These are phyloP conservation scores for Yamadazyma paraphyllophila DNA, from an alignment of 805 yeast genomes.

Conservation along the genomic window DNA sequence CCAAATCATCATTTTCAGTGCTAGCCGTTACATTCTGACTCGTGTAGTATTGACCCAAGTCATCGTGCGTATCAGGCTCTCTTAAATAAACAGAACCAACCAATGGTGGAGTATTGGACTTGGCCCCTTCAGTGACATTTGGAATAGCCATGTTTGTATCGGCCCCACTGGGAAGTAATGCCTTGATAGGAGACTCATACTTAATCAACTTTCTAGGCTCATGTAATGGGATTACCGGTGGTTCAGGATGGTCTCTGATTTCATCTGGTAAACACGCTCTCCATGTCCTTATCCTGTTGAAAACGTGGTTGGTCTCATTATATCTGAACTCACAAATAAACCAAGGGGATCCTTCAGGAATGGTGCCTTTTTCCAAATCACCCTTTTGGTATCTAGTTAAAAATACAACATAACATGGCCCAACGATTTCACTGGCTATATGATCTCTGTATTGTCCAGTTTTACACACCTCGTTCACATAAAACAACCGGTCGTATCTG, in stretches of 20 bases:
- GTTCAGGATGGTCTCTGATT: slow-evolving; percentile 79
- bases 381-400: slow-evolving; percentile 94
- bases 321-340: slow-evolving; percentile 94
- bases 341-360: slow-evolving; percentile 75
- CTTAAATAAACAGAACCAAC: slow-evolving; percentile 87
- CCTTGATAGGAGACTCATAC: slow-evolving; percentile 81
- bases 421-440: slow-evolving; percentile 79
- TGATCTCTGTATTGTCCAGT: slow-evolving; percentile 97
- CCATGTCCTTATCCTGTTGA: slow-evolving; percentile 97
- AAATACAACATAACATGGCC: slow-evolving; percentile 92
- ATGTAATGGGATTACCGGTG: slow-evolving; percentile 64
- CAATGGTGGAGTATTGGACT: slow-evolving; percentile 85
- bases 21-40: slow-evolving; percentile 39
- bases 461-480: slow-evolving; percentile 92
- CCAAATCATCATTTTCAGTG: slow-evolving; percentile 39
- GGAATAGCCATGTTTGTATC: slow-evolving; percentile 73
- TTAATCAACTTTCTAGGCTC: slow-evolving; percentile 68
- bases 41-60: slow-evolving; percentile 66
- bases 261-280: slow-evolving; percentile 98
- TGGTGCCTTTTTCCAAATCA: slow-evolving; percentile 64
- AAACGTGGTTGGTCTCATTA: slow-evolving; percentile 84
- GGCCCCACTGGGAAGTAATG: slow-evolving; percentile 73
- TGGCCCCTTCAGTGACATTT: slow-evolving; percentile 75
- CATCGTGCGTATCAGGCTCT: slow-evolving; percentile 74
- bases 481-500: slow-evolving; percentile 82